Evolutionary conservation across 1,284 basidiomycete species (phyloP).

Genomic region (Chalciporus piperatoides): DNA sequence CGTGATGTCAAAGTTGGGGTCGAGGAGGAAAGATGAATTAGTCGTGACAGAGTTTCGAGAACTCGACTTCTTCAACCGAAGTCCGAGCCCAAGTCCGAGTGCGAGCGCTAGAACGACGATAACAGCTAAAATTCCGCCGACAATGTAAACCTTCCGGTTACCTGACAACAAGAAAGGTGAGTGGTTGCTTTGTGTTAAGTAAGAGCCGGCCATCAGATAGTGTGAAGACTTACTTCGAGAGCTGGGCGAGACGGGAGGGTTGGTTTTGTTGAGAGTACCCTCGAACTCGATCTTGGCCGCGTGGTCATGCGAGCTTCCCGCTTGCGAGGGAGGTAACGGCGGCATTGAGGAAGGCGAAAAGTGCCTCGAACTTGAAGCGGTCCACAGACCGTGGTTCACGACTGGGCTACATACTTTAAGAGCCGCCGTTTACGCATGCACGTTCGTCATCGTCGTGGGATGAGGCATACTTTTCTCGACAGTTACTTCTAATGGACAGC

Average conservation of each 20-base stretch:
- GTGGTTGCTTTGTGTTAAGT: no score
- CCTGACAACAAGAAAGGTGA: constrained; percentile 11
- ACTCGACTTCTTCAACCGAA: constrained; percentile 27
- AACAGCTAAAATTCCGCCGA: constrained; percentile 12
- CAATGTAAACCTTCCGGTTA: constrained; percentile 19
- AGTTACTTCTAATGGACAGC: no score
- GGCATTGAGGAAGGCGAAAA: constrained; percentile 16
- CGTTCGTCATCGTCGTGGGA: constrained; percentile 19
- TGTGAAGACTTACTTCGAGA: constrained; percentile 13
- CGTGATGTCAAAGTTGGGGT: constrained; percentile 28
- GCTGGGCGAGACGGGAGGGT: neutral
- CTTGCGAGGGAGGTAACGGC: constrained; percentile 1
- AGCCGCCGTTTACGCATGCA: constrained; percentile 1
- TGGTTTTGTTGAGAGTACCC: neutral
- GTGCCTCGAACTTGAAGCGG: neutral
- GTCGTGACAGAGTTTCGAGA: constrained; percentile 19
- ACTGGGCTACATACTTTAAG: constrained; percentile 1
- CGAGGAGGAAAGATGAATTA: constrained; percentile 32
- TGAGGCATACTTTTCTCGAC: neutral
- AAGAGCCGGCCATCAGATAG: neutral
- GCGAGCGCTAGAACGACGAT: constrained; percentile 22
- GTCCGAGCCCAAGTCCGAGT: constrained; percentile 30
- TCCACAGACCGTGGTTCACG: neutral
- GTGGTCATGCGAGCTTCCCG: constrained; percentile 13
- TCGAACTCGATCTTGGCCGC: constrained; percentile 11